Conservation (phyloP, 1,139 yeast species). For the Kodamaea anthophila region DNA sequence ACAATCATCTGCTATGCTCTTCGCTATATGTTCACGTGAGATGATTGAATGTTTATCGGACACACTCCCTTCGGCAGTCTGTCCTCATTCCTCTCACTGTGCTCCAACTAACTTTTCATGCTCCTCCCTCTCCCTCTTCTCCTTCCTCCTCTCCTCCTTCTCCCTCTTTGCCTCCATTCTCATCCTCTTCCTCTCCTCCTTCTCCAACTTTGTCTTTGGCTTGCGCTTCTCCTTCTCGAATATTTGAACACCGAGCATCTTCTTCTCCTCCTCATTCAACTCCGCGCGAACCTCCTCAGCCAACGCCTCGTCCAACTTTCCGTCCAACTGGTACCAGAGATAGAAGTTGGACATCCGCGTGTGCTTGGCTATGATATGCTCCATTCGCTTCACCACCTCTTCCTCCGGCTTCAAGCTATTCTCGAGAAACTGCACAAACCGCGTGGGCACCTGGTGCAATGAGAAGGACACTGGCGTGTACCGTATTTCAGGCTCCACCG, state of each 20-base stretch:
- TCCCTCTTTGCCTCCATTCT: constrained; percentile 5
- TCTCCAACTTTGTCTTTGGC: constrained; percentile 24
- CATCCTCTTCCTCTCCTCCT: constrained; percentile 8
- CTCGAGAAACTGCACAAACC: constrained; percentile 61
- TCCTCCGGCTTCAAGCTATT: constrained; percentile 60
- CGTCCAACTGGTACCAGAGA: constrained; percentile 84
- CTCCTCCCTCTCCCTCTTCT: constrained; percentile 1
- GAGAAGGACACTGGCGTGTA: constrained; percentile 64
- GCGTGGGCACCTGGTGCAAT: constrained; percentile 55
- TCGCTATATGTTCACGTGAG: too few species aligned
- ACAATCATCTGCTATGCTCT: too few species aligned
- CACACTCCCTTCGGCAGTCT: too few species aligned
- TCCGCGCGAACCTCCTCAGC: constrained; percentile 44
- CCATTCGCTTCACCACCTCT: constrained; percentile 58
- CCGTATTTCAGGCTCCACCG: constrained; percentile 35
- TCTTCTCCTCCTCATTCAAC: constrained; percentile 36
- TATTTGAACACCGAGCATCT: constrained; percentile 28
- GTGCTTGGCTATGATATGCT: constrained; percentile 53
- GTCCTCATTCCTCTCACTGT: background rate
- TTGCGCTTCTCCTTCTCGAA: constrained; percentile 13
- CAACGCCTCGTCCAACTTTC: constrained; percentile 57
- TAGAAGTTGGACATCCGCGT: constrained; percentile 54
- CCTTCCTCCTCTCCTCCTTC: constrained; percentile 2
- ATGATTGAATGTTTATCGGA: too few species aligned
- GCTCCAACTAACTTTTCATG: background rate